A percentile compares a stretch with the other conserved stretches of the same genome.
Conservation (phyloP, 1,284 basidiomycete genomes). For the Trichosporon faecale region DNA sequence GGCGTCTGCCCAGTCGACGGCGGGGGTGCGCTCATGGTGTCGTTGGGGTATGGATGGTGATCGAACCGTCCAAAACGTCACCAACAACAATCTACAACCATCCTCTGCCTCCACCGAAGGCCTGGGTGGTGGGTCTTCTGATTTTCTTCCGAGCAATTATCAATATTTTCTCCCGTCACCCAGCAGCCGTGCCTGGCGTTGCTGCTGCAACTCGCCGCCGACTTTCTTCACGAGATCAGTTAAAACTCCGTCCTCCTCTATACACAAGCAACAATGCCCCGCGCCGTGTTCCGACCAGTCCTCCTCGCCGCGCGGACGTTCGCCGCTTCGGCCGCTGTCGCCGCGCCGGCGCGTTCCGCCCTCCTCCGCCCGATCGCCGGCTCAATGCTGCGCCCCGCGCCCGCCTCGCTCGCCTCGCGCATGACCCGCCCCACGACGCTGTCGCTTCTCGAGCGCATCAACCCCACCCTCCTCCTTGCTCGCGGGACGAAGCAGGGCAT, state of each 20-base stretch:
- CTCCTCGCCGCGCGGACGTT: slow-evolving; percentile 4
- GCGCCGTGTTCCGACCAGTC: slow-evolving; percentile 13
- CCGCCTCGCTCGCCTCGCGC: slow-evolving; percentile 15
- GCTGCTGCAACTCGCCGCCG: background rate
- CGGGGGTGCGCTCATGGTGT: slow-evolving; percentile 14
- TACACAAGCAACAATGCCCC: slow-evolving; percentile 15
- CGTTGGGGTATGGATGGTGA: background rate
- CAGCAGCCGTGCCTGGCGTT: background rate
- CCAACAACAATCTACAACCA: background rate
- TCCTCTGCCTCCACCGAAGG: background rate
- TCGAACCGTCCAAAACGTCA: slow-evolving; percentile 1
- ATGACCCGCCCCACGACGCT: slow-evolving; percentile 11
- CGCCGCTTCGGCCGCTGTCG: slow-evolving; percentile 12
- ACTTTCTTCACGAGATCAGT: slow-evolving; percentile 13
- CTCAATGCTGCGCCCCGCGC: slow-evolving; percentile 5
- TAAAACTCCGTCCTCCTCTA: background rate
- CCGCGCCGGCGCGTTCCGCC: background rate
- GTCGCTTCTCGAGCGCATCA: slow-evolving; percentile 20
- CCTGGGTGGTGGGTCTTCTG: background rate
- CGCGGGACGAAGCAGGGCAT: slow-evolving; percentile 56
- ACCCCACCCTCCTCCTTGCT: slow-evolving; percentile 18
- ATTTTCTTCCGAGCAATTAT: slow-evolving; percentile 14
- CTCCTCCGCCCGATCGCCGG: background rate
- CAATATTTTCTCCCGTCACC: slow-evolving; percentile 24
- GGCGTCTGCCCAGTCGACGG: slow-evolving; percentile 24